These are phyloP conservation scores for Epichloe gansuensis DNA, from an alignment of 2,329 filamentous ascomycete genomes.

Conservation along the genomic window DNA sequence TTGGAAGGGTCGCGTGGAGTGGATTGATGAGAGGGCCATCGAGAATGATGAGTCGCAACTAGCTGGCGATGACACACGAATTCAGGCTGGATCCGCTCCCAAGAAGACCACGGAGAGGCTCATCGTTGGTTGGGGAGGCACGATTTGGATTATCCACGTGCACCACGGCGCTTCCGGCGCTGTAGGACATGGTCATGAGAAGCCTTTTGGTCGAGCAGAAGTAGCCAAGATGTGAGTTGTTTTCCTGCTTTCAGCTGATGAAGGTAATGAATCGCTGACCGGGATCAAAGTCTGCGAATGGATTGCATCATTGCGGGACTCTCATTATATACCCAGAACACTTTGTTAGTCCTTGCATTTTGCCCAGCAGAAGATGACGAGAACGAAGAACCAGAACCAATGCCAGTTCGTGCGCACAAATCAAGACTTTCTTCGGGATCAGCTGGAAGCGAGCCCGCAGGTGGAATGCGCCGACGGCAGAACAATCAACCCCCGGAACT, in stretches of 20 bases:
- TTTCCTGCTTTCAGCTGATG: neutral
- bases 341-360: constrained; percentile 86
- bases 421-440: constrained; percentile 33
- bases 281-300: constrained; percentile 59
- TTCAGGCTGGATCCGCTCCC: neutral
- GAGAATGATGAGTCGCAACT: constrained; percentile 48
- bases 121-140: constrained; percentile 89
- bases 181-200: constrained; percentile 56
- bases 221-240: constrained; percentile 76
- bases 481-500: constrained; percentile 85
- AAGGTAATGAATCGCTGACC: neutral
- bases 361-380: constrained; percentile 62
- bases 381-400: constrained; percentile 20
- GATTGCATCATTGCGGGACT: constrained; percentile 97
- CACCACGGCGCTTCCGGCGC: constrained; percentile 57
- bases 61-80: neutral
- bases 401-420: constrained; percentile 24
- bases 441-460: constrained; percentile 43
- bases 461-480: constrained; percentile 56
- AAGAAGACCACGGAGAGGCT: constrained; percentile 52
- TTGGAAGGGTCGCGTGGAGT: constrained; percentile 85
- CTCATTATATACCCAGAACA: constrained; percentile 84
- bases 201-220: constrained; percentile 66
- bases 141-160: constrained; percentile 90
- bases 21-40: constrained; percentile 78